These are phyloP conservation scores for Wickerhamiella pararugosa DNA, from an alignment of 1,139 yeast genomes.

Conservation along the genomic window DNA sequence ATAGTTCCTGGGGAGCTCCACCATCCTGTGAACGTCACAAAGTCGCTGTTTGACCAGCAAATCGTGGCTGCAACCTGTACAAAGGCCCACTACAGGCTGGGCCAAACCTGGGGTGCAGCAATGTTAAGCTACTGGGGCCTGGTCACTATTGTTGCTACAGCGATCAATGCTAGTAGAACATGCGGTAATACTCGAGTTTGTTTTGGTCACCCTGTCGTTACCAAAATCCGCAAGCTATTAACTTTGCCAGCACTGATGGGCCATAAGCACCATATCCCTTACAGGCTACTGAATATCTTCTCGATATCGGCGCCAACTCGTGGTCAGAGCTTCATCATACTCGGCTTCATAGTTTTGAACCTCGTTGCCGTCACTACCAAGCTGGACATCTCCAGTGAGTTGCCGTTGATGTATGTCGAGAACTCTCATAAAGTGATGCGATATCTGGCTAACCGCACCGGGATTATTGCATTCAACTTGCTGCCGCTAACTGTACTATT, in stretches of 20 bases:
- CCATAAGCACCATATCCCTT: slow-evolving; percentile 19
- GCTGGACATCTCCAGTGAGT: slow-evolving; percentile 15
- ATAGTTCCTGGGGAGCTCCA: background rate
- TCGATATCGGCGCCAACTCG: slow-evolving; percentile 23
- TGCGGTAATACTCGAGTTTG: slow-evolving; percentile 11
- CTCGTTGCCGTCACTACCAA: slow-evolving; percentile 15
- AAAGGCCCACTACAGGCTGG: slow-evolving; percentile 13
- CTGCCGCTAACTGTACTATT: slow-evolving; percentile 41
- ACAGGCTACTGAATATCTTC: slow-evolving; percentile 14
- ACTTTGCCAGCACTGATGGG: slow-evolving; percentile 24
- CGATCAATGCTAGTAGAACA: slow-evolving; percentile 11
- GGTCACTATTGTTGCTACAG: slow-evolving; percentile 13
- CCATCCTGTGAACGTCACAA: slow-evolving; percentile 1
- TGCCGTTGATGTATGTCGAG: slow-evolving; percentile 17
- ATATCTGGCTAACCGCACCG: slow-evolving; percentile 43
- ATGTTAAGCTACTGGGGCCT: slow-evolving; percentile 19
- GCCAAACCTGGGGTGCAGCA: slow-evolving; percentile 17
- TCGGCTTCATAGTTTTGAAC: slow-evolving; percentile 19
- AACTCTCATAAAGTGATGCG: slow-evolving; percentile 20
- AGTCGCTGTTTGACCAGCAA: slow-evolving; percentile 7
- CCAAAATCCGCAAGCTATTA: slow-evolving; percentile 16
- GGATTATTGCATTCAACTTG: slow-evolving; percentile 42
- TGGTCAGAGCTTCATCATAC: slow-evolving; percentile 23
- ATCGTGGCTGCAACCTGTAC: slow-evolving; percentile 9
- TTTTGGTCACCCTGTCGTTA: slow-evolving; percentile 11